Conservation (phyloP, 2,329 filamentous ascomycete genomes). For the Colletotrichum lini region DNA sequence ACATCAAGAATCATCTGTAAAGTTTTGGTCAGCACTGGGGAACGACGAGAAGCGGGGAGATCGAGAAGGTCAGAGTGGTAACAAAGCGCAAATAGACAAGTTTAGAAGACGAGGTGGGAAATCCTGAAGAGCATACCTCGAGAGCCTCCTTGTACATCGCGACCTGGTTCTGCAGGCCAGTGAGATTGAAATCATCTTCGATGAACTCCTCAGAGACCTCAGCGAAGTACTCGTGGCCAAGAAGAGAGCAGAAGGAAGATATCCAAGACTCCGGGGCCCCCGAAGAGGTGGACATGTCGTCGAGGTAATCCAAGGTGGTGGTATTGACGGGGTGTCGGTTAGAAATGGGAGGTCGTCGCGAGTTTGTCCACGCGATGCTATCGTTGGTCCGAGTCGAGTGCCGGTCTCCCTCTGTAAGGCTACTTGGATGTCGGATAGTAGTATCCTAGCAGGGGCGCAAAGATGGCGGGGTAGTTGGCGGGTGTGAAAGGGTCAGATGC, state of each 20-base stretch:
- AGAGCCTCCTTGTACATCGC: slow-evolving; percentile 99
- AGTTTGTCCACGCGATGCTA: slow-evolving; percentile 25
- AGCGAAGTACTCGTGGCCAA: slow-evolving; percentile 98
- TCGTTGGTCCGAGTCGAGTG: slow-evolving; percentile 14
- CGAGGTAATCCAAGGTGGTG: slow-evolving; percentile 39
- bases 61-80: not conserved
- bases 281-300: slow-evolving; percentile 71
- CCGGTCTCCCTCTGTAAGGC: slow-evolving; percentile 12
- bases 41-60: not conserved
- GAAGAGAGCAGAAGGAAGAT: slow-evolving; percentile 93
- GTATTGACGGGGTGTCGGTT: slow-evolving; percentile 45
- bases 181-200: slow-evolving; percentile 99
- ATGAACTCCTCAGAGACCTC: slow-evolving; percentile 99
- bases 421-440: slow-evolving; percentile 23
- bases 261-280: slow-evolving; percentile 92
- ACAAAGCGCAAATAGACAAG: not conserved
- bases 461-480: slow-evolving; percentile 38
- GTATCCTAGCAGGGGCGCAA: slow-evolving; percentile 35
- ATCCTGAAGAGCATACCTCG: slow-evolving; percentile 68
- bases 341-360: slow-evolving; percentile 19
- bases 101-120: not conserved
- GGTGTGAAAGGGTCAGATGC: slow-evolving; percentile 32
- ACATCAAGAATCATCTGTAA: slow-evolving; percentile 94
- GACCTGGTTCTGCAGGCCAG: slow-evolving; percentile 93
- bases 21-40: slow-evolving; percentile 42